Base-by-base conservation (phyloP, 1,284 basidiomycete species). In the Laetiporus sulphureus region DNA sequence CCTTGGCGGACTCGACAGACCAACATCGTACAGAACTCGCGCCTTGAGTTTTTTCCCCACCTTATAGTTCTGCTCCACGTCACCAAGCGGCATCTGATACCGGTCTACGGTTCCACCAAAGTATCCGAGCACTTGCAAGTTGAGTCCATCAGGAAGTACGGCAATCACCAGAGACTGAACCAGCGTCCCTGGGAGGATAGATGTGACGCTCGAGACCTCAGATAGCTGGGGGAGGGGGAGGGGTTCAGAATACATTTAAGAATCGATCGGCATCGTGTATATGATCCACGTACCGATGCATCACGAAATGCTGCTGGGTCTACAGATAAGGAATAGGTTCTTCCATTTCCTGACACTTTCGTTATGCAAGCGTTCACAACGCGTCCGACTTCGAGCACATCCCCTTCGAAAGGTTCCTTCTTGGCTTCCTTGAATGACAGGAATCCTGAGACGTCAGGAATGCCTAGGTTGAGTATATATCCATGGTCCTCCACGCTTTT, bases 401-500 rank as follows among this genome's bases (percentile, higher is more conserved):
- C 25, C 8, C 25, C 25, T n/a, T n/a, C n/a, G 13, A 27, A 27
- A 27, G 13, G 25, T 8, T 13, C 13, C 25, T 27, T 27, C 55
- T 64, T 57, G 19, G 73, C 70, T 32, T 87, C 81, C 53, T 81
- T 80, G 67, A 82, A 85, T 1, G 82, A 72, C 36, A 94, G 57
- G 62, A 93, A 95, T 18, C 88, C 90, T 41, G 87, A 80, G 21
- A 84, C 62, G 23, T 80, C 77, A 10, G 76, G 60, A 16, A 95
- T 57, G 1, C 96, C 96, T 25, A 95, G 68, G 51, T 95, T 89
- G 16, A 99, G 72, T 40, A 85, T 77, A 65, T 95, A 98, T 1
- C 95, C 95, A 63, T 97, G 91, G 56, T 99, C 96, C 66, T 99
- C 96, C 24, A 88, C 68, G 54, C 85, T 90, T 62, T 86, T 81